These are phyloP conservation scores for Neurospora cerealis DNA, from an alignment of 495 filamentous ascomycete species.

Conservation along the genomic window DNA sequence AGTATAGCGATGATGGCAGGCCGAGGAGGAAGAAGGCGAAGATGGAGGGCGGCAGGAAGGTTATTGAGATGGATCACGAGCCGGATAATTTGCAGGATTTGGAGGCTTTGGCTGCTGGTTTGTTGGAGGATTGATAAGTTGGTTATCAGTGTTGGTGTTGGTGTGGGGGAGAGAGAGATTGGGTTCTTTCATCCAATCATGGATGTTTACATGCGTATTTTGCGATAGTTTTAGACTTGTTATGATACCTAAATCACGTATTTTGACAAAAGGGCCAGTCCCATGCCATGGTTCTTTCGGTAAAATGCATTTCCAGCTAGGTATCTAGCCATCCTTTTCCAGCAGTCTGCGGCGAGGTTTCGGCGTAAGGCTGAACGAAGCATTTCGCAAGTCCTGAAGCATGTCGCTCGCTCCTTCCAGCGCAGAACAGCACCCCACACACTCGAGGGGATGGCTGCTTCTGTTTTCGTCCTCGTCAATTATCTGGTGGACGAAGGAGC, in stretches of 20 bases:
- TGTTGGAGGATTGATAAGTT: constrained; percentile 47
- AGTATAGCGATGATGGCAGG: constrained; percentile 24
- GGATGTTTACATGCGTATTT: neutral
- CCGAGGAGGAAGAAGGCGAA: constrained; percentile 33
- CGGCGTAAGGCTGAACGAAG: too few species aligned
- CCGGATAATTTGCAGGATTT: constrained; percentile 83
- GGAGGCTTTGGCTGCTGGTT: constrained; percentile 74
- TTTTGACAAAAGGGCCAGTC: neutral
- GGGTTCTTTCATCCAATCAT: neutral
- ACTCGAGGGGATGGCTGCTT: neutral
- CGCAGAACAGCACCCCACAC: neutral
- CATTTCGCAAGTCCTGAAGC: too few species aligned
- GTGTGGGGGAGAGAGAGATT: neutral
- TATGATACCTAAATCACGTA: neutral
- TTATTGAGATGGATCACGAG: constrained; percentile 48
- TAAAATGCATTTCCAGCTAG: too few species aligned
- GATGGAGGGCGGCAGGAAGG: constrained; percentile 36
- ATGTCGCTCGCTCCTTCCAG: neutral
- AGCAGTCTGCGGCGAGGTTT: too few species aligned
- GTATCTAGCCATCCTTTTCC: too few species aligned
- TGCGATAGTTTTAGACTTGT: neutral
- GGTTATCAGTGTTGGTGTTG: neutral
- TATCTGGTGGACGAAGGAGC: too few species aligned
- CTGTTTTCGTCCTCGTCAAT: neutral
- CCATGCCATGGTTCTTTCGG: too few species aligned